Conservation (phyloP, 2,329 filamentous ascomycete genomes). For the Colletotrichum endophyticum region DNA sequence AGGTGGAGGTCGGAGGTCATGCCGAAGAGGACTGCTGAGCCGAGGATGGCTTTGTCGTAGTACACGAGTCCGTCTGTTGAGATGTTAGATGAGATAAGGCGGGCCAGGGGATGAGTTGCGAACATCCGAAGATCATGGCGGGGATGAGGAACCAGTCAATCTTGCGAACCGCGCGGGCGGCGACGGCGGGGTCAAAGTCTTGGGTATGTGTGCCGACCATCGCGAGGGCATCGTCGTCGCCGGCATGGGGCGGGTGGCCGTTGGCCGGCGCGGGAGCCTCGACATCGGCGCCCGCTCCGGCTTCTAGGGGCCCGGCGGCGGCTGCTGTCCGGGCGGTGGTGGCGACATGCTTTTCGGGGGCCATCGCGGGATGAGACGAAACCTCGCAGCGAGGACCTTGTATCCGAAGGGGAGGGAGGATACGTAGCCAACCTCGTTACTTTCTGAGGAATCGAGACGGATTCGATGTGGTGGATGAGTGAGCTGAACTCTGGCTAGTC, state of each 20-base stretch:
- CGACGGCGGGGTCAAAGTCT: conserved; percentile 57
- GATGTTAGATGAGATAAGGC: background rate
- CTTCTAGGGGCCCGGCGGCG: background rate
- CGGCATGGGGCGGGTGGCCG: background rate
- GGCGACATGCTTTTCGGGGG: background rate
- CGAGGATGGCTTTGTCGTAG: conserved; percentile 70
- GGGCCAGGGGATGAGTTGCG: background rate
- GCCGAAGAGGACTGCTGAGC: conserved; percentile 74
- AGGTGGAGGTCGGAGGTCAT: conserved; percentile 74
- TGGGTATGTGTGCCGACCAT: conserved; percentile 64
- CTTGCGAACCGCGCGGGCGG: conserved; percentile 65
- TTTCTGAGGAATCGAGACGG: background rate
- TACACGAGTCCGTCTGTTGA: conserved; percentile 44
- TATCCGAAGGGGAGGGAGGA: background rate
- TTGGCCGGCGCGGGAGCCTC: background rate
- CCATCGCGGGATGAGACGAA: background rate
- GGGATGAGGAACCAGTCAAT: conserved; percentile 73
- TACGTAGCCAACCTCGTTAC: background rate
- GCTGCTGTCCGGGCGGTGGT: background rate
- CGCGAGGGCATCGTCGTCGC: conserved; percentile 56
- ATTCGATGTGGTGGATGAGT: background rate
- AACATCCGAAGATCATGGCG: conserved; percentile 63
- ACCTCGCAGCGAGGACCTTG: background rate
- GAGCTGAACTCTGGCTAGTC: background rate
- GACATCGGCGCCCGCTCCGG: background rate